These are phyloP conservation scores for Termitomyces sp. DNA, from an alignment of 768 basidiomycete species.

Conservation along the genomic window DNA sequence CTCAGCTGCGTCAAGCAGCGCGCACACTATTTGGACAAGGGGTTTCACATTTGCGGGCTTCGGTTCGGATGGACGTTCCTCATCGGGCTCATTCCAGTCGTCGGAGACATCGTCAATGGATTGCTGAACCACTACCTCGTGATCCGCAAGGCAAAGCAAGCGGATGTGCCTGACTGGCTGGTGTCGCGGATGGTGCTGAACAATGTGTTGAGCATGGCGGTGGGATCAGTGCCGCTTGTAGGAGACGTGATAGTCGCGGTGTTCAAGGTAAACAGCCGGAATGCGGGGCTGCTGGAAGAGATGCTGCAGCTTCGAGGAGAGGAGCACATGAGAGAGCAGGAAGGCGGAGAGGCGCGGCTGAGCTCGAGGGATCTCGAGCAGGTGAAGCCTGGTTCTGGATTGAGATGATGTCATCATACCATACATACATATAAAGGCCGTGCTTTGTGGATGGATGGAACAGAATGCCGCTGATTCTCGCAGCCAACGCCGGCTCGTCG, in stretches of 20 bases:
- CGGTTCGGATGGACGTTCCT: slow-evolving; percentile 86
- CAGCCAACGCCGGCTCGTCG: slow-evolving; percentile 79
- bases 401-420: slow-evolving; percentile 20
- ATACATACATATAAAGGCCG: neutral
- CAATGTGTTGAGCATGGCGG: slow-evolving; percentile 58
- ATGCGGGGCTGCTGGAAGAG: slow-evolving; percentile 83
- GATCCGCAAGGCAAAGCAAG: slow-evolving; percentile 66
- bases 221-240: slow-evolving; percentile 63
- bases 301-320: slow-evolving; percentile 75
- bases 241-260: slow-evolving; percentile 75
- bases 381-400: slow-evolving; percentile 52
- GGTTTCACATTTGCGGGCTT: slow-evolving; percentile 73
- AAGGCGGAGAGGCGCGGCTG: slow-evolving; percentile 19
- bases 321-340: slow-evolving; percentile 53
- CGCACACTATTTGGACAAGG: slow-evolving; percentile 85
- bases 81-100: slow-evolving; percentile 68
- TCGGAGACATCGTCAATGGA: slow-evolving; percentile 62
- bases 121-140: slow-evolving; percentile 72
- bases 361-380: slow-evolving; percentile 33
- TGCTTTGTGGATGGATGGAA: neutral
- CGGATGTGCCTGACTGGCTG: slow-evolving; percentile 66
- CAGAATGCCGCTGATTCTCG: slow-evolving; percentile 41
- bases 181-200: slow-evolving; percentile 70
- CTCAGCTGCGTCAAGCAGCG: slow-evolving; percentile 69
- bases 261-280: slow-evolving; percentile 86